A percentile compares a stretch with the other conserved stretches of the same genome.
Conservation (phyloP, 371 early-diverging fungal species). For the Apophysomyces sp. region DNA sequence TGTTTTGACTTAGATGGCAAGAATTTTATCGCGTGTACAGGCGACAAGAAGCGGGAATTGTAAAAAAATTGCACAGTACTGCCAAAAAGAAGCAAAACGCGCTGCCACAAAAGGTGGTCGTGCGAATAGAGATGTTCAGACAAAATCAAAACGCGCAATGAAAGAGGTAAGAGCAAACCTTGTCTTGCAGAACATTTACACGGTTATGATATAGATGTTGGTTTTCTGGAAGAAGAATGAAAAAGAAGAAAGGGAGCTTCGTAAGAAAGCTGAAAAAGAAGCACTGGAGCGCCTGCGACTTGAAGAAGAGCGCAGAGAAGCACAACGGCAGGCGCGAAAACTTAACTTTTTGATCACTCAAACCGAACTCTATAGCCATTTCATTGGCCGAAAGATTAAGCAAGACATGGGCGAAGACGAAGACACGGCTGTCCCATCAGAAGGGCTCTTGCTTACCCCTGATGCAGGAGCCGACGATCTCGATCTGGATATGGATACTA, state of each 20-base stretch:
- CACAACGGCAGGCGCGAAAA: conserved; percentile 89
- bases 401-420: conserved; percentile 42
- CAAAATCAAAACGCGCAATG: conserved; percentile 43
- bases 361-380: conserved; percentile 97
- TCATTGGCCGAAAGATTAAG: conserved; percentile 84
- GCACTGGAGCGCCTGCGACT: conserved; percentile 77
- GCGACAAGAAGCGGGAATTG: conserved; percentile 57
- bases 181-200: not conserved
- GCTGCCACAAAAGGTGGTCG: conserved; percentile 47
- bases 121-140: conserved; percentile 44
- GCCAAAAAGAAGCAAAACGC: conserved; percentile 57
- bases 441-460: conserved; percentile 7
- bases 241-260: conserved; percentile 86
- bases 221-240: conserved; percentile 91
- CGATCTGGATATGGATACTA: conserved; percentile 22
- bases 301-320: conserved; percentile 92
- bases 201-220: conserved; percentile 61
- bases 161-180: conserved; percentile 31
- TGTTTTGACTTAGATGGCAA: conserved; percentile 35
- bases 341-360: conserved; percentile 96
- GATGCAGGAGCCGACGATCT: conserved; percentile 26
- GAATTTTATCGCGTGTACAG: conserved; percentile 54
- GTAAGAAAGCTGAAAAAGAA: conserved; percentile 90
- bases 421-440: conserved; percentile 43
- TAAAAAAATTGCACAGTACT: conserved; percentile 59